A percentile compares a stretch with the other conserved stretches of the same genome.
Evolutionary conservation across 257 asterid genomes (phyloP).

Genomic region (Capsicum baccatum): DNA sequence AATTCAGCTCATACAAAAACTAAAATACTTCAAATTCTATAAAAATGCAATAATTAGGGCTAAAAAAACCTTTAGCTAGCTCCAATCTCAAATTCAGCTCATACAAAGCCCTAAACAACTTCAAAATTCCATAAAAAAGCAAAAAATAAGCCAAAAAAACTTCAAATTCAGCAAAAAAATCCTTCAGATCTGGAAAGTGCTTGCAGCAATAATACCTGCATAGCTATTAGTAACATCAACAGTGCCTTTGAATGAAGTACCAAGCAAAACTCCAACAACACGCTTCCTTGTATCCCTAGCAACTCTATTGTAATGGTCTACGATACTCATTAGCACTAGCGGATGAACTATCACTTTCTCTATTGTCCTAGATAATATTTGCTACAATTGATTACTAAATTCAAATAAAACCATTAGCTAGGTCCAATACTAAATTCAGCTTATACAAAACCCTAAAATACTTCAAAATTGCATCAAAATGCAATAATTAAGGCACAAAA

Average conservation of each 20-base stretch:
- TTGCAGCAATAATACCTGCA: conserved; percentile 55
- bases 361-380: conserved; percentile 73
- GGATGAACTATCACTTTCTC: conserved; percentile 97
- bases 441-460: too few species aligned
- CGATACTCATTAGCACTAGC: conserved; percentile 86
- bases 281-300: conserved; percentile 93
- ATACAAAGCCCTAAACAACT: neutral
- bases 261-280: conserved; percentile 89
- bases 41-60: too few species aligned
- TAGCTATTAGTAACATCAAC: conserved; percentile 67
- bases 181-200: conserved; percentile 49
- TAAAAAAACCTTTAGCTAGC: too few species aligned
- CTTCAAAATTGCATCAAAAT: too few species aligned
- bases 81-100: neutral
- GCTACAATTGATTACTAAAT: conserved; percentile 56
- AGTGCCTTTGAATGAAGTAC: conserved; percentile 53
- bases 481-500: too few species aligned
- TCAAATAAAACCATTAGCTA: too few species aligned
- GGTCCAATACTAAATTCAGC: too few species aligned
- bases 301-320: conserved; percentile 94
- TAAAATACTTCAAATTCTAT: too few species aligned
- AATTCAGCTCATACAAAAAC: too few species aligned
- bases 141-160: neutral
- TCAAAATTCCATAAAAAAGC: neutral
- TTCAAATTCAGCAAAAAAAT: neutral